A percentile compares a stretch with the other conserved stretches of the same genome.
phyloP scores from a whole-genome alignment of 2,329 filamentous ascomycete genomes.

The Fusarium metavorans region DNA sequence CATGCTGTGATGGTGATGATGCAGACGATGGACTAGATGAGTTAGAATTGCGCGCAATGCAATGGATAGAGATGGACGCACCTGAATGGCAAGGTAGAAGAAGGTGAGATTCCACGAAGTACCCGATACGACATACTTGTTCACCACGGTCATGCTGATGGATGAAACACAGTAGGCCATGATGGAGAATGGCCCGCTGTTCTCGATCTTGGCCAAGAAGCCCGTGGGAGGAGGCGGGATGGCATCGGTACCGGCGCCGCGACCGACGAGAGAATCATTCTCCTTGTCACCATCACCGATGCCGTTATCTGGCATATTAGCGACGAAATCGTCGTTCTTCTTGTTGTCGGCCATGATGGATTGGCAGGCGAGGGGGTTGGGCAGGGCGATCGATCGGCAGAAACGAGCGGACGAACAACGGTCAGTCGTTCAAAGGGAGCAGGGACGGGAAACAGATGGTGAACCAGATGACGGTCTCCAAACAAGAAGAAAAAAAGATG shows the following conservation, averaged over 20 bases:
- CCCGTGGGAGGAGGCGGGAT: constrained; percentile 23
- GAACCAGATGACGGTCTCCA: constrained; percentile 10
- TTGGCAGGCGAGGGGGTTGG: not conserved
- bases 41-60: constrained; percentile 7
- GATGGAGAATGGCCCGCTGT: constrained; percentile 84
- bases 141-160: constrained; percentile 99
- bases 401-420: constrained; percentile 41
- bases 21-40: constrained; percentile 84
- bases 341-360: constrained; percentile 37
- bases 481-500: constrained; percentile 4
- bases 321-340: constrained; percentile 41
- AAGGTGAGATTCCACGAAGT: constrained; percentile 95
- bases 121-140: constrained; percentile 97
- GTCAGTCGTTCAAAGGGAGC: constrained; percentile 32
- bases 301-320: constrained; percentile 29
- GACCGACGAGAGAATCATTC: constrained; percentile 35
- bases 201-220: constrained; percentile 64
- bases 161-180: constrained; percentile 92
- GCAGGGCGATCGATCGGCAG: constrained; percentile 8
- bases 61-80: constrained; percentile 58
- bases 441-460: constrained; percentile 1
- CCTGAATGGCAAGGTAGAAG: constrained; percentile 92
- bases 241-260: constrained; percentile 34
- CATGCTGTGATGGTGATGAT: constrained; percentile 84
- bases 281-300: constrained; percentile 39